Conservation (phyloP, 371 early-diverging fungal species). For the Mucor sp. region DNA sequence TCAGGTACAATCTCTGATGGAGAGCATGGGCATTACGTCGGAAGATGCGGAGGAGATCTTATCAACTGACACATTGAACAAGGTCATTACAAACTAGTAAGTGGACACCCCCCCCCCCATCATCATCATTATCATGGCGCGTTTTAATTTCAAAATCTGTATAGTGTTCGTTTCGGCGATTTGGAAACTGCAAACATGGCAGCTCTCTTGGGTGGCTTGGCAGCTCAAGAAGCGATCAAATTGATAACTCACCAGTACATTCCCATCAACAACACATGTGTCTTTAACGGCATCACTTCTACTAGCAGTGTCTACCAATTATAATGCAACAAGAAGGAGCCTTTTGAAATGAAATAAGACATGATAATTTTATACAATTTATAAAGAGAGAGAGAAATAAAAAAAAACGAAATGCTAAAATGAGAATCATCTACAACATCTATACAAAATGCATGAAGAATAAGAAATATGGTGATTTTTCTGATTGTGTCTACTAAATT, state of each 20-base stretch:
- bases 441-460: not conserved
- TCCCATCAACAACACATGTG: constrained; percentile 82
- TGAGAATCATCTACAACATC: not conserved
- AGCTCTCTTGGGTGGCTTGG: constrained; percentile 91
- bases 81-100: constrained; percentile 39
- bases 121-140: not conserved
- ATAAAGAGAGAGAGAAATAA: not conserved
- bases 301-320: constrained; percentile 50
- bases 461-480: constrained; percentile 3
- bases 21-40: constrained; percentile 14
- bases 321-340: constrained; percentile 8
- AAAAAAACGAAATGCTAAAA: not conserved
- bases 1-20: constrained; percentile 21
- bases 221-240: constrained; percentile 94
- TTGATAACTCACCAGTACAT: constrained; percentile 91
- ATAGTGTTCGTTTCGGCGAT: constrained; percentile 77
- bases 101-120: constrained; percentile 1
- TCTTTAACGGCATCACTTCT: constrained; percentile 80
- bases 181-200: constrained; percentile 84
- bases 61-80: constrained; percentile 17
- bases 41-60: constrained; percentile 14
- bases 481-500: not conserved
- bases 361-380: not conserved
- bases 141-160: not conserved
- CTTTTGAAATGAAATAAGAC: not conserved